Evolutionary conservation across 805 yeast species (phyloP).

Genomic region (Kuraishia ogatae): DNA sequence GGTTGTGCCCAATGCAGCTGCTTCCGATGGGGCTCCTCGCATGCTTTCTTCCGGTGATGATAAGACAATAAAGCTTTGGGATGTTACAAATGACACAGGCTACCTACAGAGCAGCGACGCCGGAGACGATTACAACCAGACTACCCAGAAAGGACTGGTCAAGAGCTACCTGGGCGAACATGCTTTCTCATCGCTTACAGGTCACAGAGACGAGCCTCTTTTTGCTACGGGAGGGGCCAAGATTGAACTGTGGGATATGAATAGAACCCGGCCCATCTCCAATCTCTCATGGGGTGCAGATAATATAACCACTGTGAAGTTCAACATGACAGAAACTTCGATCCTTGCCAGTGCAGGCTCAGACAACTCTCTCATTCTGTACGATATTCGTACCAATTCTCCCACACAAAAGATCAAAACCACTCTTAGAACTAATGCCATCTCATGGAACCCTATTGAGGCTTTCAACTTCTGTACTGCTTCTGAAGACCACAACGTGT

Average conservation of each 20-base stretch:
- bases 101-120: slow-evolving; percentile 14
- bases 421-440: slow-evolving; percentile 71
- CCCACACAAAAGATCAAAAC: slow-evolving; percentile 90
- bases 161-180: slow-evolving; percentile 81
- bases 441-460: slow-evolving; percentile 97
- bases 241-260: slow-evolving; percentile 88
- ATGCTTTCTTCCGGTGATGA: slow-evolving; percentile 87
- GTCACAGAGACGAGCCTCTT: slow-evolving; percentile 60
- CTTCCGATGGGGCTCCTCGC: slow-evolving; percentile 38
- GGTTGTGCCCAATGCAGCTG: slow-evolving; percentile 31
- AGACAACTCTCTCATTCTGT: slow-evolving; percentile 83
- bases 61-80: slow-evolving; percentile 85
- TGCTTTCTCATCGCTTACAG: slow-evolving; percentile 80
- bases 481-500: slow-evolving; percentile 89
- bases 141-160: slow-evolving; percentile 42
- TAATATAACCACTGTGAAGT: slow-evolving; percentile 71
- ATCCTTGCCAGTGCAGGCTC: slow-evolving; percentile 84
- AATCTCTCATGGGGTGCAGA: slow-evolving; percentile 96
- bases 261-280: slow-evolving; percentile 67
- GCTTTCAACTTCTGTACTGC: slow-evolving; percentile 90
- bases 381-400: slow-evolving; percentile 83
- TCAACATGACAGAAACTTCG: slow-evolving; percentile 85
- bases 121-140: slow-evolving; percentile 20
- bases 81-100: slow-evolving; percentile 40
- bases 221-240: slow-evolving; percentile 92